Evolutionary conservation across 2,329 filamentous ascomycete genomes (phyloP), one percentile per base, ranked within the genome.

Genomic region (Esteya vermicola): DNA sequence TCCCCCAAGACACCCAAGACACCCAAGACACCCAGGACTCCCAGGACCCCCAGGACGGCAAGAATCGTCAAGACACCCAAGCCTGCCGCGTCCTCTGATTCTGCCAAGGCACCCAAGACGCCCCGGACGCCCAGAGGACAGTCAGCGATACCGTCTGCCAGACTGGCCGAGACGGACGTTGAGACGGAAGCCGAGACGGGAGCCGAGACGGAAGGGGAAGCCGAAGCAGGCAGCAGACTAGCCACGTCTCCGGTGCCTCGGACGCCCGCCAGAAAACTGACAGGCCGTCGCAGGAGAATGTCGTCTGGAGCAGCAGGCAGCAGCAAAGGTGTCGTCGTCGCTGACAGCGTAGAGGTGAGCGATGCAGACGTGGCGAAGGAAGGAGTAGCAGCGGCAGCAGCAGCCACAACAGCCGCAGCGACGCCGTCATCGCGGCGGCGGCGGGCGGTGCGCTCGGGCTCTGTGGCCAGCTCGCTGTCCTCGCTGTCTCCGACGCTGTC

Each of bases 401-500:
- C 25, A 21, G 20, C 37, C 13, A 43, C 27, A n/a, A 36, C 41
- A 22, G 21, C 5, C 14, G 12, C 12, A 35, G 33, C 12, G 10
- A 23, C 40, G 14, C 16, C 42, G n/a, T 21, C 28, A 13, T 31
- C 26, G 6, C 39, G 26, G 3, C 30, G 35, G 13, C 44, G 19
- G 14, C 43, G 26, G 38, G 44, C 50, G 9, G 46, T 46, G 9
- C 47, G 48, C 21, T 47, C 47, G 10, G 48, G 48, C 21, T 49
- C 48, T 39, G 47, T 43, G 36, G 45, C 38, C 9, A 50, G 47
- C 38, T 44, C 47, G 9, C 45, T 45, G 16, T 59, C 56, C n/a
- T 55, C 55, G n/a, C 52, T 59, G 9, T 59, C 56, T 9, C 54
- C 54, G 38, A 51, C 51, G 7, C 48, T 47, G 33, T 58, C 56